phyloP scores from a whole-genome alignment of 768 basidiomycete species.

The Chiua virens region DNA sequence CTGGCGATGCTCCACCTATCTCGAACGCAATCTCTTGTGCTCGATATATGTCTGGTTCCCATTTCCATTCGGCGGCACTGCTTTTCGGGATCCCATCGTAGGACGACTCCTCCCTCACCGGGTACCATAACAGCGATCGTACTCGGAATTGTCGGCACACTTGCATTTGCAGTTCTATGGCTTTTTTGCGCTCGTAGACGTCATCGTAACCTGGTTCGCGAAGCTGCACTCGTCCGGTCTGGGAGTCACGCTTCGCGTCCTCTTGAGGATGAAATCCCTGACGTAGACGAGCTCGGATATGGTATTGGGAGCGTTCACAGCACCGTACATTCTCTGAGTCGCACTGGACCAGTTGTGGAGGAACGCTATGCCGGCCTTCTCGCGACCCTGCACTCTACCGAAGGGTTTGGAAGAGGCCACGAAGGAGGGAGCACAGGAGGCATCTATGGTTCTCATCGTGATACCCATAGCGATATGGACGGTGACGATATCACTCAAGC shows the following conservation, averaged over 20 bases:
- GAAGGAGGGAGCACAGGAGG: conserved; percentile 29
- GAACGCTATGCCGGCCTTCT: conserved; percentile 31
- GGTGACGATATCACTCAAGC: conserved; percentile 10
- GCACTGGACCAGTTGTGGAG: conserved; percentile 8
- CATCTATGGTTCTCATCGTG: conserved; percentile 24
- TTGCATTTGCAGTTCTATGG: conserved; percentile 30
- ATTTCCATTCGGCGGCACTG: conserved; percentile 4
- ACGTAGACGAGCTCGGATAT: conserved; percentile 12
- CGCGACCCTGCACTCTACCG: conserved; percentile 20
- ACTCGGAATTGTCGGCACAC: conserved; percentile 25
- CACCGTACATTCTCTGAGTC: neutral
- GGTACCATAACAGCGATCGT: conserved; percentile 24
- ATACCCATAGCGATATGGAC: conserved; percentile 7
- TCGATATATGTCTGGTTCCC: conserved; percentile 1
- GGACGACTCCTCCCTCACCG: conserved; percentile 17
- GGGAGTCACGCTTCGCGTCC: conserved; percentile 14
- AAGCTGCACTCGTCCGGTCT: conserved; percentile 12
- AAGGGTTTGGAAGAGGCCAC: conserved; percentile 12
- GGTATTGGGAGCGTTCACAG: neutral
- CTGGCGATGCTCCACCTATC: conserved; percentile 3
- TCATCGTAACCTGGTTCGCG: conserved; percentile 22
- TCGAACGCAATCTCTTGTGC: conserved; percentile 1
- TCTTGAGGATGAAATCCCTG: conserved; percentile 24
- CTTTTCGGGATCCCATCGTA: conserved; percentile 5
- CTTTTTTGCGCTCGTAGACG: conserved; percentile 34